phyloP scores from a whole-genome alignment of 768 basidiomycete genomes.

The Calocybe indica region DNA sequence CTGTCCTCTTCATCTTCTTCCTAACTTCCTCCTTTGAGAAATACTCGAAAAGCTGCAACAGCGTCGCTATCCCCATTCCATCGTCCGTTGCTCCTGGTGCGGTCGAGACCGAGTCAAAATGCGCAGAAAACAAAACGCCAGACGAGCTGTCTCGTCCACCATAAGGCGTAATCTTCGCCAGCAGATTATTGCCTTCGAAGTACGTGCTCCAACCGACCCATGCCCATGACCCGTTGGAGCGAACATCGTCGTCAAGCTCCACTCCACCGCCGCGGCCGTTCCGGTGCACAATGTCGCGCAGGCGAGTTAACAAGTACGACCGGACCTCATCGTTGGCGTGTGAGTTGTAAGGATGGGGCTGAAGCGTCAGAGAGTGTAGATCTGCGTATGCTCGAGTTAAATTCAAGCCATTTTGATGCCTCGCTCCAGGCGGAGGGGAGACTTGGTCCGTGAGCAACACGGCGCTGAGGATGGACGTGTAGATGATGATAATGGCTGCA shows the following conservation, averaged over 20 bases:
- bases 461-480: conserved; percentile 38
- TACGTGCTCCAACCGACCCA: conserved; percentile 27
- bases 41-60: conserved; percentile 43
- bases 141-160: conserved; percentile 24
- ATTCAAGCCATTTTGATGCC: conserved; percentile 32
- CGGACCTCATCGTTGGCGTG: conserved; percentile 68
- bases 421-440: conserved; percentile 35
- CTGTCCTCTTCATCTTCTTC: conserved; percentile 34
- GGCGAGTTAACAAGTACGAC: conserved; percentile 47
- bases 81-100: conserved; percentile 72
- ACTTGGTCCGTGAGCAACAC: conserved; percentile 46
- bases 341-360: conserved; percentile 73
- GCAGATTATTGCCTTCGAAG: conserved; percentile 62
- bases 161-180: conserved; percentile 54
- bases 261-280: conserved; percentile 29
- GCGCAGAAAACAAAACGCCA: conserved; percentile 65
- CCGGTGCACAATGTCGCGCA: conserved; percentile 37
- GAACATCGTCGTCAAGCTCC: conserved; percentile 42
- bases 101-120: conserved; percentile 75
- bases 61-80: conserved; percentile 13
- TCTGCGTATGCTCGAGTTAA: conserved; percentile 53
- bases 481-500: conserved; percentile 19
- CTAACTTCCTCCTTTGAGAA: conserved; percentile 16
- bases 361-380: conserved; percentile 56
- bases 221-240: conserved; percentile 43